A percentile compares a stretch with the other conserved stretches of the same genome.
Evolutionary conservation across 176 grass and related monocot genomes (phyloP).

Genomic region (Musa itinerans): DNA sequence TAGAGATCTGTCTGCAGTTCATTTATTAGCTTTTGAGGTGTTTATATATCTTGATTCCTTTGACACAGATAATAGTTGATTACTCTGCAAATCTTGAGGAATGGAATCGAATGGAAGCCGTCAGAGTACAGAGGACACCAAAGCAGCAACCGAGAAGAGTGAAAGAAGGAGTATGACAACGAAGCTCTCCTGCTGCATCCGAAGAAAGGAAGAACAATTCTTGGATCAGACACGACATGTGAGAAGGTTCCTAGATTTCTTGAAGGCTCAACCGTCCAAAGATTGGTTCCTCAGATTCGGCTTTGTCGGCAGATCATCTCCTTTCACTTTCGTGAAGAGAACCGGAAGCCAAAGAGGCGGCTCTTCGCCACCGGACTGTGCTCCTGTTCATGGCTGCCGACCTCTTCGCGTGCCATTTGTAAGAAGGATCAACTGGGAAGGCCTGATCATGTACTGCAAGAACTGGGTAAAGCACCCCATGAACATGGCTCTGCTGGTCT

Average conservation of each 20-base stretch:
- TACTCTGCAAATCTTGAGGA: background rate
- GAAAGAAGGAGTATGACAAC: background rate
- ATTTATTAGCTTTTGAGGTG: no score
- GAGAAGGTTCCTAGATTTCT: constrained; percentile 44
- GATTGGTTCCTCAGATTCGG: constrained; percentile 25
- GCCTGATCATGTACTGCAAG: constrained; percentile 18
- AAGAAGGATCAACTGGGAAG: constrained; percentile 39
- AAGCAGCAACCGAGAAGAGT: background rate
- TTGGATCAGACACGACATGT: background rate
- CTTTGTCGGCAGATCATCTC: background rate
- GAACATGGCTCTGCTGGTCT: constrained; percentile 47
- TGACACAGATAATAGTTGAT: background rate
- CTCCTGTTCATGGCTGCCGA: background rate
- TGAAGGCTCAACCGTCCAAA: constrained; percentile 27
- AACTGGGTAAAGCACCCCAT: constrained; percentile 37
- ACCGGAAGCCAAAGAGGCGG: constrained; percentile 9
- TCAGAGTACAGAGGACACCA: background rate
- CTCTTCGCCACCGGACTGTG: background rate
- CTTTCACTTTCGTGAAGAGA: constrained; percentile 14
- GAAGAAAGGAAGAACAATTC: background rate
- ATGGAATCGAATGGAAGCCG: background rate
- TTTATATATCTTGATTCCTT: background rate
- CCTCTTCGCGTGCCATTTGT: constrained; percentile 20
- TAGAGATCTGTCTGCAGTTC: no score
- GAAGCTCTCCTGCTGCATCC: background rate